Evolutionary conservation across 768 basidiomycete genomes (phyloP).

Genomic region (Pisolithus sp.): DNA sequence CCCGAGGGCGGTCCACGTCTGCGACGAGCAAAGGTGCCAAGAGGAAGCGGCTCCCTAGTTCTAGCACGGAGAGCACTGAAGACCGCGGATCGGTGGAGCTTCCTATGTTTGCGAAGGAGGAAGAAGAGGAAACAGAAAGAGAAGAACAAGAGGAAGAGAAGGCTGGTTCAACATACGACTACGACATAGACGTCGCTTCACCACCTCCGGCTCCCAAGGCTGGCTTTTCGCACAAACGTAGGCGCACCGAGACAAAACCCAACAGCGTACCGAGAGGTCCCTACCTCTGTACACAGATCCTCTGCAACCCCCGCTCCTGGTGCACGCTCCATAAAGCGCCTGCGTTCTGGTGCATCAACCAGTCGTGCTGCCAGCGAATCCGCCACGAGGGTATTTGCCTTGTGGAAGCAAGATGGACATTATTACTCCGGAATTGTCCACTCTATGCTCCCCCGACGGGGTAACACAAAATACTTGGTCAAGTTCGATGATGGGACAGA

Average conservation of each 20-base stretch:
- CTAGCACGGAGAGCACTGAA: conserved; percentile 22
- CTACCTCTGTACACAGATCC: conserved; percentile 23
- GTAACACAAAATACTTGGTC: conserved; percentile 37
- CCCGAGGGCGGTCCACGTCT: conserved; percentile 2
- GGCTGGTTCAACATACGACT: conserved; percentile 39
- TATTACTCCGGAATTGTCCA: conserved; percentile 59
- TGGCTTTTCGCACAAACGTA: conserved; percentile 36
- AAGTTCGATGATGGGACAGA: conserved; percentile 63
- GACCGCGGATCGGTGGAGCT: conserved; percentile 24
- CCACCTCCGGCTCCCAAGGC: conserved; percentile 21
- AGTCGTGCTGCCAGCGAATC: conserved; percentile 10
- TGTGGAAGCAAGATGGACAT: conserved; percentile 55
- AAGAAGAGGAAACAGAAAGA: not conserved
- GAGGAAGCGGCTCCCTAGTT: conserved; percentile 18
- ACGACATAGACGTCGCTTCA: conserved; percentile 30
- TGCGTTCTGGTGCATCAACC: conserved; percentile 33
- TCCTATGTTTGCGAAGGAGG: conserved; percentile 13
- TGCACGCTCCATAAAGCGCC: conserved; percentile 32
- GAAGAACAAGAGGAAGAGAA: conserved; percentile 31
- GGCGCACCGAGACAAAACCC: conserved; percentile 28
- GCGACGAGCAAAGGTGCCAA: conserved; percentile 4
- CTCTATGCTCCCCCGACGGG: conserved; percentile 11
- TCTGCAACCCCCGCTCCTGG: conserved; percentile 22
- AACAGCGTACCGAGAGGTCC: conserved; percentile 17
- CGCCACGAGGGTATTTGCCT: conserved; percentile 61